Evolutionary conservation across 331 rosid genomes (phyloP).

Genomic region (Arachis monticola): DNA sequence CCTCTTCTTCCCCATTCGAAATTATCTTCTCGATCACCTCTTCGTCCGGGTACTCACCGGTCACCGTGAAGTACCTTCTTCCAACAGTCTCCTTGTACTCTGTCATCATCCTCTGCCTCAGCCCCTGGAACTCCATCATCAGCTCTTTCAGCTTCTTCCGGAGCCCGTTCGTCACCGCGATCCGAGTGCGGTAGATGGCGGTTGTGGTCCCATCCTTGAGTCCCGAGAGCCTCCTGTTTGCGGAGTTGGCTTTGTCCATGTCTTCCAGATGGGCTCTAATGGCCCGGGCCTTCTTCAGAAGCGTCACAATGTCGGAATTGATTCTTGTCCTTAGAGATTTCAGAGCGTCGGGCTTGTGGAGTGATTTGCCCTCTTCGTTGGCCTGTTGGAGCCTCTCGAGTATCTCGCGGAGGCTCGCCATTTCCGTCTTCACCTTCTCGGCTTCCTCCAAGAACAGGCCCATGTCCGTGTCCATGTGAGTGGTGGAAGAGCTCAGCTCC

Average conservation of each 20-base stretch:
- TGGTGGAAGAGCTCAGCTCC: constrained; percentile 53
- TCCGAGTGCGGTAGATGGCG: constrained; percentile 60
- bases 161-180: constrained; percentile 43
- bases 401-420: constrained; percentile 56
- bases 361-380: no score
- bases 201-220: constrained; percentile 66
- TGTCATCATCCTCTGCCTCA: constrained; percentile 84
- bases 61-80: constrained; percentile 48
- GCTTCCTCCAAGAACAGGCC: constrained; percentile 79
- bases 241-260: constrained; percentile 76
- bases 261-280: constrained; percentile 42
- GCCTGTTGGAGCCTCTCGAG: constrained; percentile 22
- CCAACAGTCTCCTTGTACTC: constrained; percentile 89
- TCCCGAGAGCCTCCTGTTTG: constrained; percentile 63
- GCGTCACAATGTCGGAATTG: no score
- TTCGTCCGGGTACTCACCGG: no score
- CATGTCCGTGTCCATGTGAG: constrained; percentile 58
- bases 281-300: no score
- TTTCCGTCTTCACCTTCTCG: constrained; percentile 74
- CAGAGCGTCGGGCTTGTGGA: no score
- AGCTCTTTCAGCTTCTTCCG: constrained; percentile 81
- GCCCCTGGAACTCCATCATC: constrained; percentile 86
- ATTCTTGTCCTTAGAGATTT: no score
- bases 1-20: no score
- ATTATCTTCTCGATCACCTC: no score